Conservation (phyloP, 768 basidiomycete species). For the Rhizopogon vulgaris region DNA sequence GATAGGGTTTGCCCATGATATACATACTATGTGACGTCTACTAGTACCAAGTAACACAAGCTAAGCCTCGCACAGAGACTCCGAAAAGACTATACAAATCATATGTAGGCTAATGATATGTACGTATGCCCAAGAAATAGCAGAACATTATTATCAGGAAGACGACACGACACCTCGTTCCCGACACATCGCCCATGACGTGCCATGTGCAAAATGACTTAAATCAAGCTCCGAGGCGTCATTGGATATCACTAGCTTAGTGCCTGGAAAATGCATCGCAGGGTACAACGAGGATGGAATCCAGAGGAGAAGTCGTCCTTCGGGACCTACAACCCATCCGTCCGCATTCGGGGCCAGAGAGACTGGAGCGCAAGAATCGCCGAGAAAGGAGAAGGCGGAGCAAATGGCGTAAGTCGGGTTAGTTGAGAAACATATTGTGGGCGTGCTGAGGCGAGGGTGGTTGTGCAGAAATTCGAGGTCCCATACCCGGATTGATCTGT, state of each 20-base stretch:
- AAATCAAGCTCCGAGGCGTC: not conserved
- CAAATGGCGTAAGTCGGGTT: not conserved
- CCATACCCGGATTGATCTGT: conserved; percentile 14
- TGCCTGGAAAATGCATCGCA: not conserved
- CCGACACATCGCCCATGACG: not conserved
- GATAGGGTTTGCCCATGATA: no score
- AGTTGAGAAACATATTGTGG: not conserved
- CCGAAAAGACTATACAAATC: no score
- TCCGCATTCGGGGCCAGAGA: not conserved
- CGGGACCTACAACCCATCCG: not conserved
- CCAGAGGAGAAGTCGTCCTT: conserved; percentile 1
- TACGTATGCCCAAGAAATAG: no score
- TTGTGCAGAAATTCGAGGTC: not conserved
- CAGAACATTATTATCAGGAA: no score
- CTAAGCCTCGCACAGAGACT: no score
- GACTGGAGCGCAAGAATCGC: not conserved
- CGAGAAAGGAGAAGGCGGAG: not conserved
- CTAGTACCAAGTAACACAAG: no score
- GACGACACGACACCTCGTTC: no score
- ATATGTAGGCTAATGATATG: no score
- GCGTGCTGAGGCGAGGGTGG: not conserved
- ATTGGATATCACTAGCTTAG: conserved; percentile 1
- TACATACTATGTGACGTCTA: no score
- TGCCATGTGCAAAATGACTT: not conserved
- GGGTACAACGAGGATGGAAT: not conserved